phyloP scores from a whole-genome alignment of 768 basidiomycete genomes.

The Peribolospora baueri region DNA sequence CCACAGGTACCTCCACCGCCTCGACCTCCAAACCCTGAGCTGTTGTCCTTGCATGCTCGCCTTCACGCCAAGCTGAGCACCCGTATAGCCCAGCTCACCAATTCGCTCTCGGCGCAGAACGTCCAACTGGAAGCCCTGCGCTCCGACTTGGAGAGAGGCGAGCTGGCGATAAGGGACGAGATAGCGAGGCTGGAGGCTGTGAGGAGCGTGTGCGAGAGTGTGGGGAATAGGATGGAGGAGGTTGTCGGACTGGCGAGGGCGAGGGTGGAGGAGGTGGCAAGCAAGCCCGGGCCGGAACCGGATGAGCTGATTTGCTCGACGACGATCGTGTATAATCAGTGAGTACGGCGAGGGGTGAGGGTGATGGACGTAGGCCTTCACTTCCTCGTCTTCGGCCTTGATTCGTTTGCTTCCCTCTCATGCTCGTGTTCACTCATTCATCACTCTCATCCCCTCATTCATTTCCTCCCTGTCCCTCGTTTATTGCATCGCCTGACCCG shows the following conservation, averaged over 20 bases:
- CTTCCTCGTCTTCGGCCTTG: too few species aligned
- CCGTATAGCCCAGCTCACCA: slow-evolving; percentile 44
- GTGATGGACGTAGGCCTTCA: not conserved
- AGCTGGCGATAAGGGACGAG: slow-evolving; percentile 86
- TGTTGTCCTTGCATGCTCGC: slow-evolving; percentile 50
- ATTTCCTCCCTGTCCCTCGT: too few species aligned
- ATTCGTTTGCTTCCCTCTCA: too few species aligned
- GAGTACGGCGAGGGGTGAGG: slow-evolving; percentile 16
- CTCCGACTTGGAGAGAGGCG: slow-evolving; percentile 60
- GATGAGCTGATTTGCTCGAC: slow-evolving; percentile 93
- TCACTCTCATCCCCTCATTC: too few species aligned
- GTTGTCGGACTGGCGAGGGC: slow-evolving; percentile 44
- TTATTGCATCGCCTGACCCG: too few species aligned
- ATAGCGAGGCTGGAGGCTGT: slow-evolving; percentile 87
- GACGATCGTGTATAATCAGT: slow-evolving; percentile 94
- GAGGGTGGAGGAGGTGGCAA: slow-evolving; percentile 48
- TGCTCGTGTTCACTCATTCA: too few species aligned
- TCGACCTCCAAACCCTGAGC: slow-evolving; percentile 66
- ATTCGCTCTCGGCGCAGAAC: slow-evolving; percentile 28
- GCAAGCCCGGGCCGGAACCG: slow-evolving; percentile 72
- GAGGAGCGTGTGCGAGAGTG: slow-evolving; percentile 61
- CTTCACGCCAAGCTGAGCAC: slow-evolving; percentile 50
- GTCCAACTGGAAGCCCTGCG: slow-evolving; percentile 48
- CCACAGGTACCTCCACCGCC: slow-evolving; percentile 13
- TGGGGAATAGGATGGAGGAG: slow-evolving; percentile 38